Base-by-base conservation (phyloP, 441 rosid genomes). In the Francoa sonchifolia region DNA sequence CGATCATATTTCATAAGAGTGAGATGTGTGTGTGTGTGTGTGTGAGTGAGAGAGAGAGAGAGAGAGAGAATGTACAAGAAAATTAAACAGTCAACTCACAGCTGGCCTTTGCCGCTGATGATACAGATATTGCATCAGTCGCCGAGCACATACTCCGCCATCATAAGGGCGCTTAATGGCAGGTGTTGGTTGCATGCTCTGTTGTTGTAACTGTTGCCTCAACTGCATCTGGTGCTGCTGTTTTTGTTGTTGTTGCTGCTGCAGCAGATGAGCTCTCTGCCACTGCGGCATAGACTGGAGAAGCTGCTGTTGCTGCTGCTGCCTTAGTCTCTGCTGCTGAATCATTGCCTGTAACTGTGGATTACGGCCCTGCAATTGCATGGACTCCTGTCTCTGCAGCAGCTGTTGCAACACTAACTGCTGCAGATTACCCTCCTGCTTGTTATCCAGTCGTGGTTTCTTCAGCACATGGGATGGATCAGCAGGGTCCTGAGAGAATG, bases 81-180 rank as follows among this genome's bases (percentile, higher is more conserved):
- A 29, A 16, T 1, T 21, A 15, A 22, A 16, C 6, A n/a, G 48
- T 9, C 30, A 41, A 69, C 92, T 76, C 70, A 85, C 98, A 19
- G 75, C 59, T 48, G 95, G 89, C 41, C 94, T 67, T 61, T 80
- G 96, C 9, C 93, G 70, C 55, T 90, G 96, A 59, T 90, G 99
- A 72, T 74, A 90, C n/a, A 90, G 59, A 59, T 90, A 90, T 56
- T 90, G 99, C 99, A 86, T 90, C 55, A 90, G 50, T 44, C 96
- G 72, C 12, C 99, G 93, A 37, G 94, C 85, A 54, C 99, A 86
- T 18, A 90, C 84, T 42, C 90, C 90, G 46, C 77, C 64, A 39
- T 90, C 99, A 58, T 51, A 62, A 41, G 77, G 73, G 35, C 79
- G 82, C 66, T 85, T 71, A 47, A 67, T 13, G 22, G 57, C 50